Base-by-base conservation (phyloP, 148 eudicot species). In the Rhododendron ovatum region DNA sequence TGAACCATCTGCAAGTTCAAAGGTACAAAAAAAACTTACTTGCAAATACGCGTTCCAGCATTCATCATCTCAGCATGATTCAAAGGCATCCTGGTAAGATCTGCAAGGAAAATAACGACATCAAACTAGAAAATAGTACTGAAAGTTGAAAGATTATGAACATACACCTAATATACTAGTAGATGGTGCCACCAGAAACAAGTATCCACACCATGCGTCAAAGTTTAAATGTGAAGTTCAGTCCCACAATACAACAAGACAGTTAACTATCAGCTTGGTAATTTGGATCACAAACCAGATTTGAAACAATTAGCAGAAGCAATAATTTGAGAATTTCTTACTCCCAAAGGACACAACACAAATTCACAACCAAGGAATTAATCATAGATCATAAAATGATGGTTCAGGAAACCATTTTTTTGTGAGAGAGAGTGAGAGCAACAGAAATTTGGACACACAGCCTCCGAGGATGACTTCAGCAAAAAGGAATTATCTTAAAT, bases 11-110 rank as follows among this genome's bases (percentile, higher is more conserved):
- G 65, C 82, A 71, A 79, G 82, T 43, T 30, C 10, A 14, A 75
- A 39, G 47, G 8, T 5, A 45, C 35, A 53, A 81, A 63, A 30
- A 74, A 81, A 48, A 81, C 98, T 86, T 86, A 96, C 99, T 83
- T 89, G 95, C 99, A 96, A 65, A 92, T 84, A 87, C 88, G 91
- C 14, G 99, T 92, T 51, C 82, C 87, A 81, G 93, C 78, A 90
- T 92, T 92, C 76, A 96, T 90, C 92, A 87, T 90, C 80, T 94
- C 98, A 78, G 91, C 86, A 89, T 96, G 98, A 82, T 88, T 89
- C 88, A 96, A 84, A 6, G 91, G 91, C 95, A 96, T 84, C 87
- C 93, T 91, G 50, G 98, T 85, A 43, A 93, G 92, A 89, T 96
- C 99, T 96, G 93, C 79, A 88, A 26, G 24, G n/a, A 75, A 76